phyloP scores from a whole-genome alignment of 2,329 filamentous ascomycete genomes.

The Clonostachys rhizophaga region DNA sequence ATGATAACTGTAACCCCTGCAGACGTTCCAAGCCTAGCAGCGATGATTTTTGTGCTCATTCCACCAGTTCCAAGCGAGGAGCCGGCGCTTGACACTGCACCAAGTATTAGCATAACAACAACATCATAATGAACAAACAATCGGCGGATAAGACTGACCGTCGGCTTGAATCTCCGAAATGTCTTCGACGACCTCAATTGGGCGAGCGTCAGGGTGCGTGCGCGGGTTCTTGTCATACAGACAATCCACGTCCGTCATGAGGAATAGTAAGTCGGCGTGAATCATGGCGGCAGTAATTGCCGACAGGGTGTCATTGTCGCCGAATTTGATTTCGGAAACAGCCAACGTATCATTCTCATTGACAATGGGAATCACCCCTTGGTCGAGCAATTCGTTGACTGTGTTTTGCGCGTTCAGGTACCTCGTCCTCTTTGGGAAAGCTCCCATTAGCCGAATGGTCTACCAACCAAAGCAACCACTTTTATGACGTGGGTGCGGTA shows the following conservation, averaged over 20 bases:
- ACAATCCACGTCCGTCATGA: slow-evolving; percentile 99
- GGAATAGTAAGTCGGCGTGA: slow-evolving; percentile 90
- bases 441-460: neutral
- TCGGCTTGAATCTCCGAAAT: slow-evolving; percentile 80
- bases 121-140: neutral
- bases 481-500: neutral
- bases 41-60: slow-evolving; percentile 97
- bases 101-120: neutral
- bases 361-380: slow-evolving; percentile 96
- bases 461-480: neutral
- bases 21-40: slow-evolving; percentile 85
- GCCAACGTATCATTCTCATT: slow-evolving; percentile 98
- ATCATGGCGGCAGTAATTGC: slow-evolving; percentile 98
- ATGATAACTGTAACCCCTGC: slow-evolving; percentile 96
- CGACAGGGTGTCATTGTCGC: slow-evolving; percentile 95
- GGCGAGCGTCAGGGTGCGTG: slow-evolving; percentile 74
- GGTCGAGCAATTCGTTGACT: slow-evolving; percentile 80
- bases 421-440: slow-evolving; percentile 63
- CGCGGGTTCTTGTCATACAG: slow-evolving; percentile 95
- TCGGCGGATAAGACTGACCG: slow-evolving; percentile 37
- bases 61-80: slow-evolving; percentile 89
- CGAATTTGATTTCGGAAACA: slow-evolving; percentile 98
- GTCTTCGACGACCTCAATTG: slow-evolving; percentile 90
- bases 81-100: slow-evolving; percentile 75
- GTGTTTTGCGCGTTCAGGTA: slow-evolving; percentile 98